Percentiles rank a stretch among this genome's conserved stretches.
Evolutionary conservation across 2,329 filamentous ascomycete species (phyloP).

Genomic region (Pseudopithomyces chartarum): DNA sequence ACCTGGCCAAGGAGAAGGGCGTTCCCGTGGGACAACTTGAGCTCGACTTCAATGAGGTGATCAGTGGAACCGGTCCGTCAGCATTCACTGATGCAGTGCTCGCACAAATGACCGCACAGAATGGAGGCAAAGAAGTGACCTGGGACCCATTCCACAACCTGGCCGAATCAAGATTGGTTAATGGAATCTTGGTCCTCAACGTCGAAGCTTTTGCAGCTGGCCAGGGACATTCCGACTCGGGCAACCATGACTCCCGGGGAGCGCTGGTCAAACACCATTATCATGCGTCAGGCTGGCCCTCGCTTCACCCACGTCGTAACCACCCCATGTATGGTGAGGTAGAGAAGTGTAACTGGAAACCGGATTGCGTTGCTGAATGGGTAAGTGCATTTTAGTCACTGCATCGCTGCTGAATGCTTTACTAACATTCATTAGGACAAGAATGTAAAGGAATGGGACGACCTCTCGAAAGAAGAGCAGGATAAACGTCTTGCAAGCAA

Average conservation of each 20-base stretch:
- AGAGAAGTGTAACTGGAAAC: conserved; percentile 72
- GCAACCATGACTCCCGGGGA: conserved; percentile 68
- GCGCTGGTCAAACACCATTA: conserved; percentile 77
- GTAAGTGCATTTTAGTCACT: conserved; percentile 21
- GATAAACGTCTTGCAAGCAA: conserved; percentile 53
- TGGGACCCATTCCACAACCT: conserved; percentile 72
- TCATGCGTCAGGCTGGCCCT: conserved; percentile 75
- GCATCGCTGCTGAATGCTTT: conserved; percentile 3
- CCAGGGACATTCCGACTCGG: conserved; percentile 74
- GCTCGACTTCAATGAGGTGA: conserved; percentile 73
- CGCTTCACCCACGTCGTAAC: conserved; percentile 66
- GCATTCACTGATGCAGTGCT: conserved; percentile 71
- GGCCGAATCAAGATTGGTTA: conserved; percentile 67
- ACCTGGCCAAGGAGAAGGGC: conserved; percentile 63
- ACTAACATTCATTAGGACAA: conserved; percentile 49
- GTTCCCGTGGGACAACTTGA: conserved; percentile 64
- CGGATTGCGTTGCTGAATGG: conserved; percentile 68
- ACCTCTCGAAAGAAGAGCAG: conserved; percentile 64
- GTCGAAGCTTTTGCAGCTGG: conserved; percentile 75
- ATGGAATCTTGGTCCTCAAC: conserved; percentile 68
- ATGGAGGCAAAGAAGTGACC: conserved; percentile 53
- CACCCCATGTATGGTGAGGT: conserved; percentile 74
- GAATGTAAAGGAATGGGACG: conserved; percentile 65
- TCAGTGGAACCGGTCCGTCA: conserved; percentile 73
- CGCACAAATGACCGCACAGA: conserved; percentile 62